These are phyloP conservation scores for Zanthoxylum bungeanum DNA, from an alignment of 345 rosid genomes.

Conservation along the genomic window DNA sequence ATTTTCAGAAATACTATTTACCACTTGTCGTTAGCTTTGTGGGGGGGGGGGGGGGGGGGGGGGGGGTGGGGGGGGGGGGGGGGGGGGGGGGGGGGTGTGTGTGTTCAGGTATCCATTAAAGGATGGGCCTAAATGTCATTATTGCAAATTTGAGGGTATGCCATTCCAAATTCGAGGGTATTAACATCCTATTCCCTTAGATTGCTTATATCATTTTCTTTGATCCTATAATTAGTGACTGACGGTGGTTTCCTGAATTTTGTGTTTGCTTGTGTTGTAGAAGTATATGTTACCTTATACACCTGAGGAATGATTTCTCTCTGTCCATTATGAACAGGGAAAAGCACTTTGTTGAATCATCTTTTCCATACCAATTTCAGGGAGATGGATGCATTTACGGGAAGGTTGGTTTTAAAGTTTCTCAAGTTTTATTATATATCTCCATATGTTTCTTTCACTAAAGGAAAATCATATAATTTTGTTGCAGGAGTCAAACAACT, in stretches of 20 bases:
- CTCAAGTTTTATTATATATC: background rate
- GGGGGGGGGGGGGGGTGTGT: too few species aligned
- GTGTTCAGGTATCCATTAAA: background rate
- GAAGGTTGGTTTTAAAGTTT: constrained; percentile 48
- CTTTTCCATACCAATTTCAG: constrained; percentile 65
- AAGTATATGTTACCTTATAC: background rate
- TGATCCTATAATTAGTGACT: background rate
- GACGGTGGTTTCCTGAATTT: background rate
- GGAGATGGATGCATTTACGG: constrained; percentile 74
- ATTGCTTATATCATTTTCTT: background rate
- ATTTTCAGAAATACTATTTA: background rate
- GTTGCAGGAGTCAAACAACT: constrained; percentile 73
- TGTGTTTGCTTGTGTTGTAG: too few species aligned
- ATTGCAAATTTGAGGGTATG: background rate
- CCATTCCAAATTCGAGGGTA: background rate
- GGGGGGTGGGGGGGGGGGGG: too few species aligned
- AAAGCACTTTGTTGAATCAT: constrained; percentile 78
- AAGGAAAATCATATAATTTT: background rate
- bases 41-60: too few species aligned
- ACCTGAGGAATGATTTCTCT: background rate
- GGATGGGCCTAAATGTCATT: background rate
- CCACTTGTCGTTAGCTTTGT: background rate
- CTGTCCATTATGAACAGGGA: constrained; percentile 34
- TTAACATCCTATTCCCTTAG: background rate
- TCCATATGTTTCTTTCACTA: background rate